Conservation (phyloP, 352 stramenopile genomes). For the Globisporangium apiculatum region DNA sequence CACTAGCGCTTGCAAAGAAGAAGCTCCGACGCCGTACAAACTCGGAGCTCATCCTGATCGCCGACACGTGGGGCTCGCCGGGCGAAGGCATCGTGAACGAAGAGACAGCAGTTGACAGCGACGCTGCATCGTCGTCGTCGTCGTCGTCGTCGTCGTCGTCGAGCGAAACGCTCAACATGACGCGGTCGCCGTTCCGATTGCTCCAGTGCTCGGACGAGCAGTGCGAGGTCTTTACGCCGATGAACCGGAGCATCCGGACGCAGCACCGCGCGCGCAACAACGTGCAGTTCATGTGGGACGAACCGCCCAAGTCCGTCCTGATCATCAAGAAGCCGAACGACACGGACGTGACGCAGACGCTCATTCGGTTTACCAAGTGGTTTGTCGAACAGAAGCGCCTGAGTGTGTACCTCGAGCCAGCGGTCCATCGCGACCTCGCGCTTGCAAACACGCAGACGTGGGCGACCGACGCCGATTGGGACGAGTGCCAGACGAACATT, state of each 20-base stretch:
- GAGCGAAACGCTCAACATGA: conserved; percentile 25
- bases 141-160: conserved; percentile 23
- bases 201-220: conserved; percentile 85
- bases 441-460: conserved; percentile 58
- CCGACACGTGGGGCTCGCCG: conserved; percentile 66
- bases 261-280: conserved; percentile 84
- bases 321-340: conserved; percentile 90
- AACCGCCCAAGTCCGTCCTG: conserved; percentile 69
- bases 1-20: conserved; percentile 39
- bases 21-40: conserved; percentile 64
- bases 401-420: conserved; percentile 63
- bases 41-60: conserved; percentile 78
- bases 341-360: conserved; percentile 56
- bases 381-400: conserved; percentile 69
- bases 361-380: conserved; percentile 62
- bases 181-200: conserved; percentile 64
- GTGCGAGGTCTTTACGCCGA: conserved; percentile 82
- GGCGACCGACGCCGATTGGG: conserved; percentile 50
- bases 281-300: conserved; percentile 87
- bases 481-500: conserved; percentile 66
- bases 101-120: conserved; percentile 28
- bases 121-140: conserved; percentile 21
- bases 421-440: conserved; percentile 59
- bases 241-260: conserved; percentile 82
- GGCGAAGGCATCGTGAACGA: conserved; percentile 73